phyloP scores from a whole-genome alignment of 805 yeast genomes.

The Saccharomycopsis lassenensis region DNA sequence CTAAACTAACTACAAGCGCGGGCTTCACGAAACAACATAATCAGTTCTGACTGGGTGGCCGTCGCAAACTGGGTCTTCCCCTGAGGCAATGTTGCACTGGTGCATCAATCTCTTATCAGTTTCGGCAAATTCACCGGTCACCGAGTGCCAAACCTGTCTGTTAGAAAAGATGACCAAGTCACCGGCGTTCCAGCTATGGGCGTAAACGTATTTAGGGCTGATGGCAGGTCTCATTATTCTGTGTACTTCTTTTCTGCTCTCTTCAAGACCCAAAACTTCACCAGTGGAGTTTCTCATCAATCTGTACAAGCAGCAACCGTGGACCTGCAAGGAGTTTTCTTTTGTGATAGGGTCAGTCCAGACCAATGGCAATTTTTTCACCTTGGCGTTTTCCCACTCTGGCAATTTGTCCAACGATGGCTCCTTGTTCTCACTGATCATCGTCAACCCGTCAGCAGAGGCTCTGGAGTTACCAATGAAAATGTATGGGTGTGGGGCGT shows the following conservation, averaged over 20 bases:
- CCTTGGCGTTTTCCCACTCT: slow-evolving; percentile 68
- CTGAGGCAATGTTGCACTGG: slow-evolving; percentile 87
- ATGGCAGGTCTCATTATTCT: slow-evolving; percentile 80
- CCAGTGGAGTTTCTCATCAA: slow-evolving; percentile 46
- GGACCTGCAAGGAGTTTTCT: slow-evolving; percentile 74
- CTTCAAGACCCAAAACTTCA: slow-evolving; percentile 48
- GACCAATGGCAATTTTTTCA: slow-evolving; percentile 73
- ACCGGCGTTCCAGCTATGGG: slow-evolving; percentile 76
- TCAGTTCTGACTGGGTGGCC: slow-evolving; percentile 14
- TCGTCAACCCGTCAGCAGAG: slow-evolving; percentile 77
- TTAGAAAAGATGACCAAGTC: slow-evolving; percentile 81
- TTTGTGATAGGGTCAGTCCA: slow-evolving; percentile 89
- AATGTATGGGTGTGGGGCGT: slow-evolving; percentile 90
- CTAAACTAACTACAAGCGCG: too few species aligned
- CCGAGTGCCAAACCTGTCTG: slow-evolving; percentile 87
- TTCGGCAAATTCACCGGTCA: slow-evolving; percentile 74
- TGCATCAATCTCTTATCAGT: slow-evolving; percentile 83
- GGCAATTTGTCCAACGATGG: slow-evolving; percentile 58
- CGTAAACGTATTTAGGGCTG: slow-evolving; percentile 59
- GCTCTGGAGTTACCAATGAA: slow-evolving; percentile 74
- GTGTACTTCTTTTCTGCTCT: slow-evolving; percentile 66
- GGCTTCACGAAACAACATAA: too few species aligned
- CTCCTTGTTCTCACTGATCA: slow-evolving; percentile 74
- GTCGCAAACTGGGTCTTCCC: slow-evolving; percentile 45
- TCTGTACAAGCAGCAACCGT: slow-evolving; percentile 75